phyloP scores from a whole-genome alignment of 2,329 filamentous ascomycete species.

The Pseudopyricularia cyperi region DNA sequence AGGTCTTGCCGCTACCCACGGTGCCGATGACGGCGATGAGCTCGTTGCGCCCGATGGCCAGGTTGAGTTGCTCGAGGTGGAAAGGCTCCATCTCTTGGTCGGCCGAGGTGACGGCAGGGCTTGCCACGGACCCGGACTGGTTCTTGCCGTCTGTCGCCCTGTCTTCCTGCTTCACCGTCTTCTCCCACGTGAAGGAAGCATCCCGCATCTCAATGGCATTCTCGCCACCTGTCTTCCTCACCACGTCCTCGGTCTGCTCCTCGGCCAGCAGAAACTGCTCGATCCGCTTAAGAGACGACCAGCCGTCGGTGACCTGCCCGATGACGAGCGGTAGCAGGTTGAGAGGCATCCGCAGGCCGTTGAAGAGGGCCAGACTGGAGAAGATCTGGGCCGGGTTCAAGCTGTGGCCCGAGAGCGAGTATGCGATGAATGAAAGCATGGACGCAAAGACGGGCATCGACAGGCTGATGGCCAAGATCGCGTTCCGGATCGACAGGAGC shows the following conservation, averaged over 20 bases:
- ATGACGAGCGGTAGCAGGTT: slow-evolving; percentile 82
- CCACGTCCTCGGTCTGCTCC: slow-evolving; percentile 63
- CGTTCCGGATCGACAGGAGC: slow-evolving; percentile 71
- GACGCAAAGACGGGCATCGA: slow-evolving; percentile 87
- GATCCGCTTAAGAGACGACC: slow-evolving; percentile 71
- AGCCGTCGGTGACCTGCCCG: slow-evolving; percentile 80
- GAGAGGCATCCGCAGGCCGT: slow-evolving; percentile 76
- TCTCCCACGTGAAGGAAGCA: slow-evolving; percentile 83
- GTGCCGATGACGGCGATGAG: slow-evolving; percentile 74
- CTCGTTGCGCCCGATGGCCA: slow-evolving; percentile 60
- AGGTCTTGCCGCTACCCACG: slow-evolving; percentile 86
- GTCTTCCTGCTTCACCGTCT: slow-evolving; percentile 34
- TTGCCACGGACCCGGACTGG: slow-evolving; percentile 12
- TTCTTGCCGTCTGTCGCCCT: slow-evolving; percentile 25
- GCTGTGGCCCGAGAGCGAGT: slow-evolving; percentile 49
- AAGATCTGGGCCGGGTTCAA: slow-evolving; percentile 72
- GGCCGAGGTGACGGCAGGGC: slow-evolving; percentile 33
- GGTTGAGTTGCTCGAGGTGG: slow-evolving; percentile 53
- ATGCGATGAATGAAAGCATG: slow-evolving; percentile 88
- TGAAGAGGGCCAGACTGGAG: slow-evolving; percentile 88
- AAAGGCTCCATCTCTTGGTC: slow-evolving; percentile 52
- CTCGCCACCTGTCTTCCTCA: slow-evolving; percentile 40
- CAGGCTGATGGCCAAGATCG: slow-evolving; percentile 71
- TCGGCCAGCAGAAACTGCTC: slow-evolving; percentile 81
- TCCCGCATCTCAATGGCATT: slow-evolving; percentile 58